Percentiles rank a stretch among this genome's conserved stretches.
phyloP scores from a whole-genome alignment of 495 filamentous ascomycete genomes.

The Neurospora sp. region DNA sequence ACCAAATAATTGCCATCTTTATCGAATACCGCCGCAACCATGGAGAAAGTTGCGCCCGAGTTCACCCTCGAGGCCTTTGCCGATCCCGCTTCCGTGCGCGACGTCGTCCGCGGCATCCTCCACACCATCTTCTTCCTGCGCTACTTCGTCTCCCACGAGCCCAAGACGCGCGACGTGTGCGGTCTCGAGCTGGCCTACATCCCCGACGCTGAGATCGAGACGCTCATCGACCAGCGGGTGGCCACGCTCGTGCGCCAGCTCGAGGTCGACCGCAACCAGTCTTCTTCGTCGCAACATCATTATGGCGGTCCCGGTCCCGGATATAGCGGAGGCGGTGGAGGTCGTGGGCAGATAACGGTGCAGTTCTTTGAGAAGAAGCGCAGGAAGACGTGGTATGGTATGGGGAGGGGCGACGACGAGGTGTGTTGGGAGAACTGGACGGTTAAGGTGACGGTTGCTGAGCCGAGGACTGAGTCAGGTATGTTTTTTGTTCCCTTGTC shows the following conservation, averaged over 20 bases:
- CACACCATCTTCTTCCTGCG: conserved; percentile 99
- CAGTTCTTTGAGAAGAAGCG: conserved; percentile 93
- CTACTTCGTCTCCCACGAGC: conserved; percentile 79
- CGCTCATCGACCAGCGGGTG: conserved; percentile 81
- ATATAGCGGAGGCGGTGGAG: conserved; percentile 16
- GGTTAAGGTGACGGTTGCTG: conserved; percentile 81
- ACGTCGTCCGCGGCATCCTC: conserved; percentile 88
- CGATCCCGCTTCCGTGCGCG: conserved; percentile 71
- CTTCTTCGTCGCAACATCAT: conserved; percentile 9
- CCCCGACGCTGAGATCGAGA: conserved; percentile 82
- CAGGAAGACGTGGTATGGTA: conserved; percentile 71
- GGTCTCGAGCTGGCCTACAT: conserved; percentile 86
- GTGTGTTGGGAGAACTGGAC: conserved; percentile 96
- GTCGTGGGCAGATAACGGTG: conserved; percentile 72
- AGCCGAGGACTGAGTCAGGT: conserved; percentile 83
- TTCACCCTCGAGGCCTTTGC: conserved; percentile 79
- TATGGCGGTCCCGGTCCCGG: conserved; percentile 3
- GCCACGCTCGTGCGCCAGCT: conserved; percentile 61
- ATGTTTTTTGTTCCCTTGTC: conserved; percentile 16
- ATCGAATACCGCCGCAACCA: conserved; percentile 12
- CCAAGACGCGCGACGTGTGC: conserved; percentile 80
- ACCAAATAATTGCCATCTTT: neutral
- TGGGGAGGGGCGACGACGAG: conserved; percentile 66
- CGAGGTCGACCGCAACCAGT: conserved; percentile 34
- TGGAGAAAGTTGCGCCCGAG: conserved; percentile 58